Evolutionary conservation across 345 rosid genomes (phyloP).

Genomic region (Brassica carinata): DNA sequence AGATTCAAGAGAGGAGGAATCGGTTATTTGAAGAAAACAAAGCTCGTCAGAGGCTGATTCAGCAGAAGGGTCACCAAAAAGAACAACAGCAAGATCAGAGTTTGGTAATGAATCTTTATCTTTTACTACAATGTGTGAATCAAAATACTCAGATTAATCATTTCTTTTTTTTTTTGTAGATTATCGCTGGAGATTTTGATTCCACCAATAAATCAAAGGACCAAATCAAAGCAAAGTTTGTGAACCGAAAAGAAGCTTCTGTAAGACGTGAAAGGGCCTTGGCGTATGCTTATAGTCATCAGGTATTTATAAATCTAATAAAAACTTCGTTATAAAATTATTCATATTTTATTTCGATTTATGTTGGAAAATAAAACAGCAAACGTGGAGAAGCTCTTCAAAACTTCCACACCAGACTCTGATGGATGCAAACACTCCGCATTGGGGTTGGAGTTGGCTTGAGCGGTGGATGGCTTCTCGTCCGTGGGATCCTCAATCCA

Average conservation of each 20-base stretch:
- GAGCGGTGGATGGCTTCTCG: constrained; percentile 47
- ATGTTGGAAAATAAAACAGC: constrained; percentile 24
- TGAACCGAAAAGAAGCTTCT: constrained; percentile 68
- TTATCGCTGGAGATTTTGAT: constrained; percentile 57
- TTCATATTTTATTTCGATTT: background rate
- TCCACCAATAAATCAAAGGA: constrained; percentile 68
- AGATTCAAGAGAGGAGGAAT: constrained; percentile 69
- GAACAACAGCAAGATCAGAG: constrained; percentile 42
- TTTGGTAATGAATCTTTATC: constrained; percentile 48
- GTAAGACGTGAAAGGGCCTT: constrained; percentile 88
- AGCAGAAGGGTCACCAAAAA: constrained; percentile 49
- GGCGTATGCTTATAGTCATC: constrained; percentile 88
- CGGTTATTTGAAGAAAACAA: constrained; percentile 79
- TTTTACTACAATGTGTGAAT: background rate
- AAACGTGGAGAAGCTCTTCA: constrained; percentile 44
- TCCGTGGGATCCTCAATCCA: constrained; percentile 41
- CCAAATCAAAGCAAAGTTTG: constrained; percentile 55
- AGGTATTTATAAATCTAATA: constrained; percentile 49
- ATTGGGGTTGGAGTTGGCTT: constrained; percentile 47
- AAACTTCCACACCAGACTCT: constrained; percentile 37
- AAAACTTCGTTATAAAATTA: background rate
- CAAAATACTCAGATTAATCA: constrained; percentile 8
- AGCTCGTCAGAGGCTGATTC: constrained; percentile 66
- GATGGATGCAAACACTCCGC: constrained; percentile 38
- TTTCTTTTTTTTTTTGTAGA: background rate